These are phyloP conservation scores for Baorangia bicolor DNA, from an alignment of 768 basidiomycete genomes.

Conservation along the genomic window DNA sequence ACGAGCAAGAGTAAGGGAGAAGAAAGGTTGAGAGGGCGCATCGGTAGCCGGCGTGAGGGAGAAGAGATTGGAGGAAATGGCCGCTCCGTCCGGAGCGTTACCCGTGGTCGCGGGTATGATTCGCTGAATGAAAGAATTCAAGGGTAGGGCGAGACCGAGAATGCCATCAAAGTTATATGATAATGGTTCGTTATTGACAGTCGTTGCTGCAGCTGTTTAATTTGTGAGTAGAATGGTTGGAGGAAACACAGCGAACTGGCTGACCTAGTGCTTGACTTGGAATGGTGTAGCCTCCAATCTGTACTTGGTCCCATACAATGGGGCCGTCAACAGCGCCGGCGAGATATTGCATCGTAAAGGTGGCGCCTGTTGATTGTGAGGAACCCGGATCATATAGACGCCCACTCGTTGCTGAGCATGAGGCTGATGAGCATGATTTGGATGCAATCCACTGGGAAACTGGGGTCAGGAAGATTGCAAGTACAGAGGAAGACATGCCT, in stretches of 20 bases:
- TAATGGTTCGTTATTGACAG: constrained; percentile 57
- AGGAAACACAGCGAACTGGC: constrained; percentile 8
- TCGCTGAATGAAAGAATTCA: constrained; percentile 63
- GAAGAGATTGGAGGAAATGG: constrained; percentile 69
- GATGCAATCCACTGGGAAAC: constrained; percentile 69
- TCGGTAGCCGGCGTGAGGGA: constrained; percentile 52
- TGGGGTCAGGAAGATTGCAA: neutral
- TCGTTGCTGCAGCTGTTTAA: constrained; percentile 54
- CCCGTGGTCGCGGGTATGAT: constrained; percentile 47
- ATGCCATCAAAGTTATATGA: constrained; percentile 59
- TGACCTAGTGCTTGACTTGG: constrained; percentile 68
- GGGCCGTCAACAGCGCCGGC: constrained; percentile 58
- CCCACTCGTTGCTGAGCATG: constrained; percentile 47
- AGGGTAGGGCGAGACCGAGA: constrained; percentile 73
- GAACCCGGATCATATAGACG: constrained; percentile 56
- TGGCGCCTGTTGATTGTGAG: constrained; percentile 41
- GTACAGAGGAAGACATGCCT: constrained; percentile 23
- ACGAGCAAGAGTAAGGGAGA: constrained; percentile 65
- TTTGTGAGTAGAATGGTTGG: neutral
- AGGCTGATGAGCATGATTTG: constrained; percentile 54
- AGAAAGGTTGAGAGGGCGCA: constrained; percentile 61
- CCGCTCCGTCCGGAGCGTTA: constrained; percentile 61
- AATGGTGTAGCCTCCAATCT: constrained; percentile 63
- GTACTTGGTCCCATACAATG: constrained; percentile 66
- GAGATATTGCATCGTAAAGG: constrained; percentile 58